These are phyloP conservation scores for Mucor indicus DNA, from an alignment of 371 early-diverging fungal genomes.

Conservation along the genomic window DNA sequence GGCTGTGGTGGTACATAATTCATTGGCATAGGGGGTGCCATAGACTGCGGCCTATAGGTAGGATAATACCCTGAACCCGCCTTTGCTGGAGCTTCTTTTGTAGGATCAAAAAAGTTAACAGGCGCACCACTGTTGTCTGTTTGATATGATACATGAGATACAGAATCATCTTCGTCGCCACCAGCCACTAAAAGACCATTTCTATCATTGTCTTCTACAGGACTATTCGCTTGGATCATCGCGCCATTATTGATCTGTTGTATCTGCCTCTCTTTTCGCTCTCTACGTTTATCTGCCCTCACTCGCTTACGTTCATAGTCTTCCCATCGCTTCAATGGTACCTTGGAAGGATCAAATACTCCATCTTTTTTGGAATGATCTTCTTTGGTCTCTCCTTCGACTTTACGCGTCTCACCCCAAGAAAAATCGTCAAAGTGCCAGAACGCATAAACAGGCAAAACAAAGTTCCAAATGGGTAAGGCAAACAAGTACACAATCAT, in stretches of 20 bases:
- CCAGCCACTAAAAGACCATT: conserved; percentile 29
- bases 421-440: conserved; percentile 99
- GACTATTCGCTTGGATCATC: conserved; percentile 27
- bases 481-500: conserved; percentile 89
- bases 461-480: conserved; percentile 95
- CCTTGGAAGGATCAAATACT: conserved; percentile 51
- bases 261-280: conserved; percentile 52
- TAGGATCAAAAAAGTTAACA: conserved; percentile 48
- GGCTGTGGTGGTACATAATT: conserved; percentile 24
- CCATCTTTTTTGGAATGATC: conserved; percentile 71
- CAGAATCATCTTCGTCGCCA: conserved; percentile 30
- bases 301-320: conserved; percentile 79
- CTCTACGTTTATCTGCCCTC: conserved; percentile 56
- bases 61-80: conserved; percentile 47
- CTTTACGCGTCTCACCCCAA: conserved; percentile 95
- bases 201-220: conserved; percentile 35
- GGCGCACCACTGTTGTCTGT: conserved; percentile 27
- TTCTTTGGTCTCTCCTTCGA: conserved; percentile 83
- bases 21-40: conserved; percentile 18
- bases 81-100: conserved; percentile 48
- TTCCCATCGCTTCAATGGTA: conserved; percentile 85
- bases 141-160: conserved; percentile 34
- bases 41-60: conserved; percentile 40
- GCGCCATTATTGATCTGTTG: conserved; percentile 38
- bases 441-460: conserved; percentile 95